Evolutionary conservation across 768 basidiomycete genomes (phyloP).

Genomic region (Termitomyces sp.): DNA sequence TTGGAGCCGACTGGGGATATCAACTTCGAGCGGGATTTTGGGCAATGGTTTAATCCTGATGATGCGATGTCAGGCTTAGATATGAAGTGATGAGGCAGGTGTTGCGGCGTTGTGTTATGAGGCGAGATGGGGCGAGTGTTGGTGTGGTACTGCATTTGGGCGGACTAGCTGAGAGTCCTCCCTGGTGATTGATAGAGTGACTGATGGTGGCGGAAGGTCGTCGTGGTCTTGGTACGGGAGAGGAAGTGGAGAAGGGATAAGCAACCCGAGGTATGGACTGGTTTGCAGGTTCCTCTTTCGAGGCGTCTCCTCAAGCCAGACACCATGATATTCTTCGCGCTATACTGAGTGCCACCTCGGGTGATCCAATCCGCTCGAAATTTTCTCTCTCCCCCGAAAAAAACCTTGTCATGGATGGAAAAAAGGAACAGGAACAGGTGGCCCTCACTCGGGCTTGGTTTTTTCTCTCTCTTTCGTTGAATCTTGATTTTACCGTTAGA

Average conservation of each 20-base stretch:
- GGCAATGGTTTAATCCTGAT: constrained; percentile 69
- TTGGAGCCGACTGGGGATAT: constrained; percentile 45
- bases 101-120: background rate
- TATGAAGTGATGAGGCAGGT: constrained; percentile 10
- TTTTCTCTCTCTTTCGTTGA: constrained; percentile 1
- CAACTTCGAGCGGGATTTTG: constrained; percentile 71
- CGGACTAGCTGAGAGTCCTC: background rate
- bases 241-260: background rate
- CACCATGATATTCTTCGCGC: background rate
- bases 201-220: background rate
- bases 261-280: background rate
- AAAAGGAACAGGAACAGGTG: constrained; percentile 4
- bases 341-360: background rate
- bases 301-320: background rate
- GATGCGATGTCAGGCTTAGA: constrained; percentile 25
- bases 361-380: background rate
- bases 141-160: background rate
- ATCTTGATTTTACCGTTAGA: background rate
- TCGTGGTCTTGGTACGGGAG: background rate
- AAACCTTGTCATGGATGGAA: constrained; percentile 1
- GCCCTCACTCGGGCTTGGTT: background rate
- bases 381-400: background rate
- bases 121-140: background rate
- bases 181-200: background rate
- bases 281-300: background rate